Conservation (phyloP, 2,329 filamentous ascomycete genomes). For the Emergomyces orientalis region DNA sequence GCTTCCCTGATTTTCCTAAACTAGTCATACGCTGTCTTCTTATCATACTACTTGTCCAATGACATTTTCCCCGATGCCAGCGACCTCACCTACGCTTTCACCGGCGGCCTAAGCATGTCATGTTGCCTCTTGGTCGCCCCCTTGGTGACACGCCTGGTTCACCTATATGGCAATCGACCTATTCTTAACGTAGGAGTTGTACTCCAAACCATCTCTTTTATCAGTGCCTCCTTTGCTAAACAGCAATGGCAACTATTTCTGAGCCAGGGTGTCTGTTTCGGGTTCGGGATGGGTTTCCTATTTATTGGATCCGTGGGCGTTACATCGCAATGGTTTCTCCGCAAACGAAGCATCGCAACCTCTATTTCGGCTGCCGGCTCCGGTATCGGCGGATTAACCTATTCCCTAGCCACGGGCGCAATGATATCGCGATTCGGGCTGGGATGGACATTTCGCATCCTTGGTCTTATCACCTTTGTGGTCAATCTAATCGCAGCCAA, state of each 20-base stretch:
- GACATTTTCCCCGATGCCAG: constrained; percentile 48
- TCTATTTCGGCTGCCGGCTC: constrained; percentile 51
- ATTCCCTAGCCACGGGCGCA: constrained; percentile 48
- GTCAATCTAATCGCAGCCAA: constrained; percentile 47
- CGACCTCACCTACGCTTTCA: constrained; percentile 49
- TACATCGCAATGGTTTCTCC: constrained; percentile 54
- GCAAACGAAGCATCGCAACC: constrained; percentile 49
- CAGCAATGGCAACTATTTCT: constrained; percentile 54
- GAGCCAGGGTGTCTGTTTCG: constrained; percentile 52
- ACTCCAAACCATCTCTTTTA: constrained; percentile 47
- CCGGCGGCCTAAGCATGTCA: constrained; percentile 51
- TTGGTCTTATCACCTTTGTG: constrained; percentile 47
- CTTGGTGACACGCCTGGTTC: constrained; percentile 46
- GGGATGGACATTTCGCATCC: constrained; percentile 52
- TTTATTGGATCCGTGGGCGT: constrained; percentile 50
- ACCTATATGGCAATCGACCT: constrained; percentile 44
- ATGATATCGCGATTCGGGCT: constrained; percentile 50
- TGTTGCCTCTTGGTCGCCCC: constrained; percentile 50
- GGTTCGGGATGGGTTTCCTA: constrained; percentile 53
- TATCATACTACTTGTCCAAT: constrained; percentile 49
- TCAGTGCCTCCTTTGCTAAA: constrained; percentile 48
- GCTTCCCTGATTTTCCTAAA: not conserved
- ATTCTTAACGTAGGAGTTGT: constrained; percentile 48
- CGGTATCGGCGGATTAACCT: constrained; percentile 51
- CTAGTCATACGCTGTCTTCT: constrained; percentile 48